Conservation (phyloP, 306 rosid genomes). For the Mimosa pudica region DNA sequence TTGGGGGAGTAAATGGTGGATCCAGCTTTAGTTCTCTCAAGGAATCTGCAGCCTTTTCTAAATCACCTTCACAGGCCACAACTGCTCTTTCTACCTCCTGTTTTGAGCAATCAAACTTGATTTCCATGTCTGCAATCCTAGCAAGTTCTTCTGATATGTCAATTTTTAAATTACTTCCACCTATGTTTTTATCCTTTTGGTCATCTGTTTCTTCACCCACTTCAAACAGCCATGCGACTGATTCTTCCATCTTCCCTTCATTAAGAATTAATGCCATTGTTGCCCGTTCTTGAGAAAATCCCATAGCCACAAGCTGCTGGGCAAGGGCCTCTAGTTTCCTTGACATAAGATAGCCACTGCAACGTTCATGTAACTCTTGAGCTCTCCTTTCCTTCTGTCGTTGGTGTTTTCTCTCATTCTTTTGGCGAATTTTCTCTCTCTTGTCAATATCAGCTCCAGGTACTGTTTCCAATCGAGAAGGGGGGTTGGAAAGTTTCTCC, state of each 20-base stretch:
- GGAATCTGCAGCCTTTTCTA: slow-evolving; percentile 72
- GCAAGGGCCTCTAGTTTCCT: slow-evolving; percentile 89
- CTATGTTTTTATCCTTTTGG: slow-evolving; percentile 44
- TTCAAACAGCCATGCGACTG: slow-evolving; percentile 80
- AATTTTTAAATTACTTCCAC: slow-evolving; percentile 64
- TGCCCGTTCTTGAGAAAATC: slow-evolving; percentile 77
- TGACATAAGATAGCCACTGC: slow-evolving; percentile 83
- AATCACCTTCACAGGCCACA: slow-evolving; percentile 86
- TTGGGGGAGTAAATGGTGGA: slow-evolving; percentile 51
- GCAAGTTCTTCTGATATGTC: slow-evolving; percentile 91
- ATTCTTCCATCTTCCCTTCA: slow-evolving; percentile 87
- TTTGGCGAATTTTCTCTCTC: slow-evolving; percentile 85
- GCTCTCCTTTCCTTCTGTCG: slow-evolving; percentile 92
- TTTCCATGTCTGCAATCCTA: slow-evolving; percentile 63
- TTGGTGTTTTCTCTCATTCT: slow-evolving; percentile 88
- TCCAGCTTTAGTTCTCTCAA: slow-evolving; percentile 66
- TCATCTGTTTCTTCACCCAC: slow-evolving; percentile 63
- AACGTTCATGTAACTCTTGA: slow-evolving; percentile 83
- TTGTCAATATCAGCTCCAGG: slow-evolving; percentile 90
- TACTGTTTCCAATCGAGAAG: slow-evolving; percentile 59
- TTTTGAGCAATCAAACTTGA: slow-evolving; percentile 60
- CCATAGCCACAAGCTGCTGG: slow-evolving; percentile 86
- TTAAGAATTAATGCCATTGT: slow-evolving; percentile 74
- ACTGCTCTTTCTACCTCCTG: slow-evolving; percentile 91
- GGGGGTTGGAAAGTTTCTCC: slow-evolving; percentile 56